Evolutionary conservation across 371 early-diverging fungal genomes (phyloP).

Genomic region (Mucor racemosus): DNA sequence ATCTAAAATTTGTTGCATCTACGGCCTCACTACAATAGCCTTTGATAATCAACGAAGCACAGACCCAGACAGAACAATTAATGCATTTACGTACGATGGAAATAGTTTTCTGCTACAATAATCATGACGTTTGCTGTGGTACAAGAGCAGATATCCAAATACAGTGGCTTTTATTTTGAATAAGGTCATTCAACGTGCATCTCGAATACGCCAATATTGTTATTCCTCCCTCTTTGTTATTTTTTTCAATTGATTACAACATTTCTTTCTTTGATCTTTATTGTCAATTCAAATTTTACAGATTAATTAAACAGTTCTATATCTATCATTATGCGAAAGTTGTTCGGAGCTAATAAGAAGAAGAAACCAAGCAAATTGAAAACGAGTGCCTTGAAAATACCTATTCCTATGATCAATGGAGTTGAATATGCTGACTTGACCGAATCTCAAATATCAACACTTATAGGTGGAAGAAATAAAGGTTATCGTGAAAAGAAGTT

Average conservation of each 20-base stretch:
- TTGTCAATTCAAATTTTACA: not conserved
- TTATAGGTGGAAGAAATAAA: constrained; percentile 14
- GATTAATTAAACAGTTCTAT: not conserved
- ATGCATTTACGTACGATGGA: not conserved
- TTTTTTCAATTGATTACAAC: not conserved
- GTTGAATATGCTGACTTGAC: constrained; percentile 19
- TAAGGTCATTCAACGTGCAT: not conserved
- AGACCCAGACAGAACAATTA: too few relatives aligned
- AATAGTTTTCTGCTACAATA: not conserved
- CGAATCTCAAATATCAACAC: constrained; percentile 17
- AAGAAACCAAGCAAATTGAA: constrained; percentile 1
- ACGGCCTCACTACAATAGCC: too few relatives aligned
- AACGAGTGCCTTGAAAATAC: constrained; percentile 19
- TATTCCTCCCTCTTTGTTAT: not conserved
- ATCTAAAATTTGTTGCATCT: too few relatives aligned
- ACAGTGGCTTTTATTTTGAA: constrained; percentile 7
- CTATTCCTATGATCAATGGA: constrained; percentile 23
- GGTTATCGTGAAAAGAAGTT: constrained; percentile 5
- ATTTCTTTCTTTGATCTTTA: not conserved
- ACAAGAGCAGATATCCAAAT: not conserved
- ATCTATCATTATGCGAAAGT: not conserved
- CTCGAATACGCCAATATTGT: not conserved
- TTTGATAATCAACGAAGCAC: too few relatives aligned
- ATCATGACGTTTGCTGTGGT: constrained; percentile 15
- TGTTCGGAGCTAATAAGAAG: constrained; percentile 12